Conservation (phyloP, 2,329 filamentous ascomycete species). For the Paraconiothyrium brasiliense region DNA sequence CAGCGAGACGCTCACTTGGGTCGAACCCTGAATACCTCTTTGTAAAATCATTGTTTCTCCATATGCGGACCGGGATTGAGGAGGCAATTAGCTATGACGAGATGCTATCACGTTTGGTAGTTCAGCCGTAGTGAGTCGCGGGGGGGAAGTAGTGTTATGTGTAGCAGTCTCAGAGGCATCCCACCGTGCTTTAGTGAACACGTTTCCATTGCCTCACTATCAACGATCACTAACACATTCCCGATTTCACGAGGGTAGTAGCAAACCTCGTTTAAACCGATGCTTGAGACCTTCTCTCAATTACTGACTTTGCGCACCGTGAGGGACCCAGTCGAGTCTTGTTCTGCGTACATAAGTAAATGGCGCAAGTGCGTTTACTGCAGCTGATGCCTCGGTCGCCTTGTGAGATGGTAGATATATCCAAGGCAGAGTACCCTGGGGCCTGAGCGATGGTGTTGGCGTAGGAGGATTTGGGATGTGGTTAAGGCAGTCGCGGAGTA, state of each 20-base stretch:
- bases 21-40: slow-evolving; percentile 67
- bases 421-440: slow-evolving; percentile 49
- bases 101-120: slow-evolving; percentile 58
- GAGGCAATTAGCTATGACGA: slow-evolving; percentile 69
- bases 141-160: slow-evolving; percentile 59
- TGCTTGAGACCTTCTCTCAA: slow-evolving; percentile 61
- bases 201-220: slow-evolving; percentile 54
- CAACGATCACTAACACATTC: neutral
- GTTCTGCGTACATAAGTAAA: slow-evolving; percentile 67
- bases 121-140: slow-evolving; percentile 61
- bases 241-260: neutral
- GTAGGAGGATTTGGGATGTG: slow-evolving; percentile 7
- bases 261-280: slow-evolving; percentile 68
- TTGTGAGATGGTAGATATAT: slow-evolving; percentile 58
- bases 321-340: slow-evolving; percentile 67
- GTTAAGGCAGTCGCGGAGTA: slow-evolving; percentile 24
- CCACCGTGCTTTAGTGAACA: slow-evolving; percentile 61
- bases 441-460: slow-evolving; percentile 22
- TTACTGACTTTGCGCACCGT: slow-evolving; percentile 61
- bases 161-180: slow-evolving; percentile 54
- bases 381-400: slow-evolving; percentile 65
- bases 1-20: slow-evolving; percentile 65
- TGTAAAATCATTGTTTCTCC: slow-evolving; percentile 54
- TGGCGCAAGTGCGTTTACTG: slow-evolving; percentile 61
- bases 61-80: slow-evolving; percentile 38